phyloP scores from a whole-genome alignment of 2,329 filamentous ascomycete genomes.

The Aspergillus cejpii region DNA sequence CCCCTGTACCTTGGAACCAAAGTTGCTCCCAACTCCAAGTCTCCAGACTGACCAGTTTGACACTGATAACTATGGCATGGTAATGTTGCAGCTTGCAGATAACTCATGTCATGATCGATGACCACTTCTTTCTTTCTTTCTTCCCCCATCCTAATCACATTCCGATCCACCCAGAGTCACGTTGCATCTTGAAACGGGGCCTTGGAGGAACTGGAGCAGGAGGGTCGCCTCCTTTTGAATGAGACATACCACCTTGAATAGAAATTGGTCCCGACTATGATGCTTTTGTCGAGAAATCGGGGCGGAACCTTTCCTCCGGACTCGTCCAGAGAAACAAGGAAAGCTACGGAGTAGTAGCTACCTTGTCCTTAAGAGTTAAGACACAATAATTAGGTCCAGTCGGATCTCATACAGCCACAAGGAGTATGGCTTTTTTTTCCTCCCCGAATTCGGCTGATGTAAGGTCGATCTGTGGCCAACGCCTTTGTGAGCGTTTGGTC shows the following conservation, averaged over 20 bases:
- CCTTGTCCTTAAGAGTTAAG: not conserved
- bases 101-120: constrained; percentile 5
- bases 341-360: too few species aligned
- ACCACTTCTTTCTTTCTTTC: constrained; percentile 5
- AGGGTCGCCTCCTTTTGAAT: constrained; percentile 5
- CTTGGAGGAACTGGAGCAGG: too few species aligned
- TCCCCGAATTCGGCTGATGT: not conserved
- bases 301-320: not conserved
- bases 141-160: constrained; percentile 8
- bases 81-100: constrained; percentile 6
- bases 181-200: constrained; percentile 11
- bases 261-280: constrained; percentile 1
- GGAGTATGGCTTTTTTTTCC: not conserved
- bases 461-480: not conserved
- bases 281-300: not conserved
- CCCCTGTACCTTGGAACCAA: too few species aligned
- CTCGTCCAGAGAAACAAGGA: not conserved
- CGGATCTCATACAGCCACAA: not conserved
- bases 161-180: constrained; percentile 14
- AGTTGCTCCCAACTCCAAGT: too few species aligned
- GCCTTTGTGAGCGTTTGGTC: constrained; percentile 4
- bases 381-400: not conserved
- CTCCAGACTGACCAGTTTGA: too few species aligned
- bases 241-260: constrained; percentile 15
- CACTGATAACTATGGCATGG: constrained; percentile 5